Evolutionary conservation across 2,329 filamentous ascomycete species (phyloP), one percentile per base, ranked within the genome.

Genomic region (Aureobasidium pullulans): DNA sequence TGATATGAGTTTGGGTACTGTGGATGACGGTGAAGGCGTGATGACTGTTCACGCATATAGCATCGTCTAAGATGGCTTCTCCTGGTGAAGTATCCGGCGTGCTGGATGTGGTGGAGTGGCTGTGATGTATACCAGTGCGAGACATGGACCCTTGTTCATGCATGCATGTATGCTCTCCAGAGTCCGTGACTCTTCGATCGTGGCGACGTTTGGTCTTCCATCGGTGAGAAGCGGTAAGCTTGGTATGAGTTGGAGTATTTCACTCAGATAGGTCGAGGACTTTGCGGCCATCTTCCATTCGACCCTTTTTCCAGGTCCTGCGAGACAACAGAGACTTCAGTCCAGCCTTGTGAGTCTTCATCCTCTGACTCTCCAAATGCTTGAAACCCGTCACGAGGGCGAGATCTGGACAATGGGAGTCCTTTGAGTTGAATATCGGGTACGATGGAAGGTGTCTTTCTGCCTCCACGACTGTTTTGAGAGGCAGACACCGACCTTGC

Each of bases 381-480:
- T 28, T 31, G 39, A 16, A 56, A 56, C 3, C 52, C 52, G 3
- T 56, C 52, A 8, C 40, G 29, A 7, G 13, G 50, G 8, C 32
- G 36, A n/a, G 52, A 23, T 15, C 48, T 40, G 16, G 29, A 42
- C 29, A 56, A 3, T 6, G 39, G 52, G 5, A 56, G 31, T 3
- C 52, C 52, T 16, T 56, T 56, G 40, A 56, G 52, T n/a, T 46
- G 52, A 13, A 56, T 46, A 13, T 46, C 52, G 31, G 29, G 52
- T 8, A 46, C 52, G 2, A 36, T 31, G 16, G 52, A 56, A 28
- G 52, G 15, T 4, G 19, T 47, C n/a, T 47, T 48, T 29, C 28
- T 39, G 43, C 43, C 19, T 10, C 43, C 36, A 3, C 34, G 42
- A 8, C 23, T 46, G 4, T n/a, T n/a, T 11, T 47, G 43, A 6